Evolutionary conservation across 805 yeast genomes (phyloP), one percentile per base, ranked within the genome.

Genomic region (Wickerhamiella spandovensis): DNA sequence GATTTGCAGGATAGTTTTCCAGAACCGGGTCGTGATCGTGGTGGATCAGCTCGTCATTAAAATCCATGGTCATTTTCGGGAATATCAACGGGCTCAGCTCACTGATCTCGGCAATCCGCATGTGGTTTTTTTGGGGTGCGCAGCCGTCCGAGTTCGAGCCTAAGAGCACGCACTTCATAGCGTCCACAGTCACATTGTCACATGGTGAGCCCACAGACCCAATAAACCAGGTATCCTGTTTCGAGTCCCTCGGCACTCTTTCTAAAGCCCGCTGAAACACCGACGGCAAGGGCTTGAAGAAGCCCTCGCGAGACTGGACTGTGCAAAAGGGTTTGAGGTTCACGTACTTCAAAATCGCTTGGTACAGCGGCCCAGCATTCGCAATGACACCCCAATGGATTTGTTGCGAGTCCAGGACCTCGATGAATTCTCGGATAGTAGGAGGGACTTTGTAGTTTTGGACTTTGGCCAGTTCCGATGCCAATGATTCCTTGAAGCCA

Each of bases 331-430:
- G 61, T 38, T 18, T 17, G 10, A 54, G 46, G 2, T 52, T 39
- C 22, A 53, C 50, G 1, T 5, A 24, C 20, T 53, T 48, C 23
- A 62, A 51, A 7, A 56, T 47, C 15, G 54, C 48, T 9, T 47
- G 56, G 38, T 57, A 56, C 32, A 54, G 43, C 21, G 58, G 61
- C 9, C 59, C 56, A 5, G 51, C 53, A 52, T 62, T 62, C 13
- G 65, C 59, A 12, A 62, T 48, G 15, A 62, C 49, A 1, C 66
- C 66, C 64, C 64, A 62, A 8, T 42, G 52, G 17, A 61, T 54
- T 0, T 44, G 52, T 15, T 46, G 43, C 1, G 47, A 43, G 1
- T 53, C 45, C 15, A 58, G 48, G 8, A 23, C 39, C 8, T 25
- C 43, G 2, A 60, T 35, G 20, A 60, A 51, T 7, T 44, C 48